Conservation (phyloP, 176 grass and related monocot genomes). For the Musa beccarii region DNA sequence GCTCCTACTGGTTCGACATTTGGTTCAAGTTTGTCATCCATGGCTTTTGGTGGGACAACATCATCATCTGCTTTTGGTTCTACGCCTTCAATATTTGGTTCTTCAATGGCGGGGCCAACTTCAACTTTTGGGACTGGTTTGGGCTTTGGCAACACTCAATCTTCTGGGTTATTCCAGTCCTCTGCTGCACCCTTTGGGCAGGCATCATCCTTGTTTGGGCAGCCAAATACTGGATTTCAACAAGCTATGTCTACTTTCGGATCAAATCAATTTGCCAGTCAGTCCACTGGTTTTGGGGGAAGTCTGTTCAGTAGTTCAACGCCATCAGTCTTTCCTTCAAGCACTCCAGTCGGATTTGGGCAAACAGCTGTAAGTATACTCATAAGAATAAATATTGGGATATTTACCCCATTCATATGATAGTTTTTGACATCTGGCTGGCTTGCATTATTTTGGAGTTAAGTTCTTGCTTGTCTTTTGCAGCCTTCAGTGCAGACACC, state of each 20-base stretch:
- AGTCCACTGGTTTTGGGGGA: slow-evolving; percentile 34
- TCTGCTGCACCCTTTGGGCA: slow-evolving; percentile 33
- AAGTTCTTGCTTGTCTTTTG: slow-evolving; percentile 13
- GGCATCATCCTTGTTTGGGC: slow-evolving; percentile 30
- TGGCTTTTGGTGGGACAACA: slow-evolving; percentile 33
- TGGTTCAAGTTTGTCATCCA: slow-evolving; percentile 33
- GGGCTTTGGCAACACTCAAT: slow-evolving; percentile 41
- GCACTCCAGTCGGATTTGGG: slow-evolving; percentile 20
- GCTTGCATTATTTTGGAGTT: not conserved
- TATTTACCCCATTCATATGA: not conserved
- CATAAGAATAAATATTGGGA: not conserved
- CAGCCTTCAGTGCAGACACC: slow-evolving; percentile 21
- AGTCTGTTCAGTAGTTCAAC: slow-evolving; percentile 41
- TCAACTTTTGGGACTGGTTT: slow-evolving; percentile 33
- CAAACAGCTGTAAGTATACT: slow-evolving; percentile 28
- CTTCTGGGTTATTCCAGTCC: slow-evolving; percentile 51
- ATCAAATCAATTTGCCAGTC: slow-evolving; percentile 39
- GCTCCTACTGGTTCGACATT: slow-evolving; percentile 42
- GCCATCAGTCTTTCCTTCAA: slow-evolving; percentile 39
- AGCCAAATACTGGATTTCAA: slow-evolving; percentile 38
- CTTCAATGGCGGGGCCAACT: slow-evolving; percentile 28
- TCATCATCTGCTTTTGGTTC: slow-evolving; percentile 26
- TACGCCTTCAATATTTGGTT: slow-evolving; percentile 31
- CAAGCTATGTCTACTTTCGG: slow-evolving; percentile 44
- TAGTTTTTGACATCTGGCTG: not conserved